Evolutionary conservation across 257 asterid species (phyloP).

Genomic region (Nicotiana sylvestris): DNA sequence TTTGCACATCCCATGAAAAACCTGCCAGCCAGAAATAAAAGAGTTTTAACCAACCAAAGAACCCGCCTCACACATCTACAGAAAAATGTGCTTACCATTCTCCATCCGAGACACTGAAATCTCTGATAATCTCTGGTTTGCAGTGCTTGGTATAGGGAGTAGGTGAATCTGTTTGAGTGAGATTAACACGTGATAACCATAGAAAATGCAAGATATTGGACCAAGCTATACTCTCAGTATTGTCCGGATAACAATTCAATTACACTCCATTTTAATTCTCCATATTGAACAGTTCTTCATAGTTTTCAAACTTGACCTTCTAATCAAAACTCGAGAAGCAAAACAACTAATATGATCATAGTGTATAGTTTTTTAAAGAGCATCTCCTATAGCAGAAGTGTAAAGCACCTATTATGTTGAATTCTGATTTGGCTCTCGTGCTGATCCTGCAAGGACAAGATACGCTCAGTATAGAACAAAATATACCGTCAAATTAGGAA

Average conservation of each 20-base stretch:
- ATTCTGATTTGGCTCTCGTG: background rate
- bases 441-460: background rate
- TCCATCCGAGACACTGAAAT: background rate
- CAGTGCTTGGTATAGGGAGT: background rate
- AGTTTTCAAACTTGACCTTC: background rate
- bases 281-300: background rate
- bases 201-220: background rate
- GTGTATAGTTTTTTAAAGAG: background rate
- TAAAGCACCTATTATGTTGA: slow-evolving; percentile 10
- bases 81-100: slow-evolving; percentile 7
- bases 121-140: background rate
- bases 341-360: background rate
- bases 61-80: background rate
- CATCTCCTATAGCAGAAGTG: background rate
- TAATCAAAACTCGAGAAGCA: background rate
- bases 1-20: background rate
- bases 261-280: background rate
- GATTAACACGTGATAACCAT: background rate
- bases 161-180: background rate
- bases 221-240: background rate
- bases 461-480: background rate
- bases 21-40: slow-evolving; percentile 6
- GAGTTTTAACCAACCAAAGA: background rate
- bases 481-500: background rate
- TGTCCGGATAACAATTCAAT: background rate